These are phyloP conservation scores for Butyriboletus loyo DNA, from an alignment of 768 basidiomycete species.

Conservation along the genomic window DNA sequence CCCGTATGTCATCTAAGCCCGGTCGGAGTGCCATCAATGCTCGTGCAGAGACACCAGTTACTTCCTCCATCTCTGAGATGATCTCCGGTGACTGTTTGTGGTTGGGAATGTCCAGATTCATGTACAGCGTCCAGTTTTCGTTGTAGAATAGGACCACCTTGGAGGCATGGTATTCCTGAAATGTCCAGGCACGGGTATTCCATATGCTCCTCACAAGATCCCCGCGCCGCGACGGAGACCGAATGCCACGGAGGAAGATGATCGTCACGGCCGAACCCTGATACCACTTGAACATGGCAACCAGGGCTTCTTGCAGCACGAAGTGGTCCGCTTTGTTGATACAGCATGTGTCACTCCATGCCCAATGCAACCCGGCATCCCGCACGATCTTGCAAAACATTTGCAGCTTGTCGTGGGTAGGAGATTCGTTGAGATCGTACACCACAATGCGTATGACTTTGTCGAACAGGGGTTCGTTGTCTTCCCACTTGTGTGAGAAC, in stretches of 20 bases:
- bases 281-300: background rate
- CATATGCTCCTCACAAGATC: background rate
- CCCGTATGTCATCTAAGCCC: background rate
- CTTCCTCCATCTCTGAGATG: conserved; percentile 9
- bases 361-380: background rate
- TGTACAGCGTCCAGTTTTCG: background rate
- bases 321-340: background rate
- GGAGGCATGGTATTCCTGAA: conserved; percentile 12
- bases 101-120: background rate
- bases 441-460: background rate
- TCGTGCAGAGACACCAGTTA: background rate
- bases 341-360: conserved; percentile 10
- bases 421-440: conserved; percentile 9
- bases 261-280: background rate
- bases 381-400: background rate
- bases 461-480: no score
- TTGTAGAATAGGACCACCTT: conserved; percentile 10
- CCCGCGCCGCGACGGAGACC: background rate
- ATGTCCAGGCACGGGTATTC: conserved; percentile 1
- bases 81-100: conserved; percentile 6
- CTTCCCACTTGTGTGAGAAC: conserved; percentile 15
- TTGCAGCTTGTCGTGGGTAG: background rate
- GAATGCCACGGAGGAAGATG: background rate
- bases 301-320: background rate
- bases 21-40: conserved; percentile 4